Base-by-base conservation (phyloP, 768 basidiomycete species). In the Neoboletus magnificus region DNA sequence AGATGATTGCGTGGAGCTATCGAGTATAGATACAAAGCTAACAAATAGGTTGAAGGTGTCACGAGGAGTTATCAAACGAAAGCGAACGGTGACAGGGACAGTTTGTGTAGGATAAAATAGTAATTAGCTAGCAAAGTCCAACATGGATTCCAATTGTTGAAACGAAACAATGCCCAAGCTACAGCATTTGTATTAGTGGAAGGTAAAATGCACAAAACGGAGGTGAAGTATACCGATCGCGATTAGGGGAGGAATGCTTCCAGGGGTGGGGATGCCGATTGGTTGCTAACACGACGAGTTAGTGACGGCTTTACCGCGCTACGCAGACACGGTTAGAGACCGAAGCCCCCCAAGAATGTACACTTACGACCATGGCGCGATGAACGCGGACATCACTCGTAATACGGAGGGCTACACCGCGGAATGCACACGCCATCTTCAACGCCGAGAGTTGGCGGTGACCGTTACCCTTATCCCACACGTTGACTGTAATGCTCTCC, bases 341-440 rank as follows among this genome's bases (percentile, higher is more conserved):
- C 51, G 60, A 58, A 51, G 22, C 5, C 44, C 48, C 49, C 42
- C 51, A 43, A 50, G 48, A 35, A 58, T 50, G 58, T 35, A 42
- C 54, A 75, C 83, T 66, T 65, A 85, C 82, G 54, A 76, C 66
- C 62, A 80, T 66, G 42, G 73, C 63, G 48, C 87, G 81, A 68
- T 86, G 85, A 53, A 67, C 67, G 55, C 73, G 69, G 40, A 87
- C 72, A 62, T 86, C 80, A 45, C 68, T 69, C 29, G 80, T 80
- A 35, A 83, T 69, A 50, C 71, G 69, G 60, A 89, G 66, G 29
- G 79, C 78, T 43, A 89, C 74, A 45, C 86, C 86, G 56, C 77
- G 76, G 62, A 77, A 76, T 16, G 83, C 85, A 68, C 88, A 91
- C 5, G 79, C 80, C 61, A 86, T 83, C 71, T 79, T 82, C 56